Evolutionary conservation across 2,329 filamentous ascomycete species (phyloP).

Genomic region (Fusarium dlaminii): DNA sequence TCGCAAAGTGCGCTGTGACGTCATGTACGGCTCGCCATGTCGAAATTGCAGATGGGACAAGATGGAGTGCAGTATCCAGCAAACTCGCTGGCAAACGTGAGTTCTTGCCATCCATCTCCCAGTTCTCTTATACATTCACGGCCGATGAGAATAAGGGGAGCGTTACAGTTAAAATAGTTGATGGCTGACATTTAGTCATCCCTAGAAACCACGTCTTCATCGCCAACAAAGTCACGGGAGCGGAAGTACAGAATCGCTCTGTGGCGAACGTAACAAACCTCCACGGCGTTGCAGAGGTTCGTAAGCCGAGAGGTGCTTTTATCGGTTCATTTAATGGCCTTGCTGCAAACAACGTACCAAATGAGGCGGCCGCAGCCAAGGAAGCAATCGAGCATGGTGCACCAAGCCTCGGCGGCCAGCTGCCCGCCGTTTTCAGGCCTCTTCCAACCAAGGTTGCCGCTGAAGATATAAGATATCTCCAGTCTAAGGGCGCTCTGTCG

Average conservation of each 20-base stretch:
- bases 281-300: too few relatives aligned
- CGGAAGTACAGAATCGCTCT: too few relatives aligned
- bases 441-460: conserved; percentile 78
- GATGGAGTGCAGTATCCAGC: conserved; percentile 78
- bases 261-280: too few relatives aligned
- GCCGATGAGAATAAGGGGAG: too few relatives aligned
- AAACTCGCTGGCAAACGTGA: conserved; percentile 88
- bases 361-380: background rate
- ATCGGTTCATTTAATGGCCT: too few relatives aligned
- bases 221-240: too few relatives aligned
- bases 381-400: too few relatives aligned
- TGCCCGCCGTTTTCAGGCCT: conserved; percentile 43
- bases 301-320: too few relatives aligned
- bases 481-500: conserved; percentile 83
- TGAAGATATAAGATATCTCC: conserved; percentile 85
- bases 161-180: too few relatives aligned
- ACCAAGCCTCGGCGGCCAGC: conserved; percentile 57
- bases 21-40: conserved; percentile 87
- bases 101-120: conserved; percentile 48
- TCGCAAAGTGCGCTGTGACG: conserved; percentile 92
- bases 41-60: conserved; percentile 86
- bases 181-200: background rate
- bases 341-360: background rate
- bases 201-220: too few relatives aligned
- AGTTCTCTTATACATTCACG: background rate